phyloP scores from a whole-genome alignment of 148 eudicot genomes.

The Simmondsia chinensis region DNA sequence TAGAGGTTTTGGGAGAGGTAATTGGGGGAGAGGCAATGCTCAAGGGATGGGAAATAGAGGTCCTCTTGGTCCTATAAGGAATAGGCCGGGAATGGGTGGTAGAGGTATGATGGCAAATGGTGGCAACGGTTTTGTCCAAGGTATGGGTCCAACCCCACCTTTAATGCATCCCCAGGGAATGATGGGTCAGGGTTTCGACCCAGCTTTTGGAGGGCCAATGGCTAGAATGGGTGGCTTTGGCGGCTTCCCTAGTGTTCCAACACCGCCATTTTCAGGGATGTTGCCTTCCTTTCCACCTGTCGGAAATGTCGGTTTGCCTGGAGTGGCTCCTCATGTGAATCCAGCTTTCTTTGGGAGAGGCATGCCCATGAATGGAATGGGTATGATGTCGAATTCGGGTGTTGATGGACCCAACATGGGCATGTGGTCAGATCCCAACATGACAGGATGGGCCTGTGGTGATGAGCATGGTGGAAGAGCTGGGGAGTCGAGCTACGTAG shows the following conservation, averaged over 20 bases:
- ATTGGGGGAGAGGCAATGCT: constrained; percentile 67
- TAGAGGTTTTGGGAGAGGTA: constrained; percentile 69
- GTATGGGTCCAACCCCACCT: constrained; percentile 68
- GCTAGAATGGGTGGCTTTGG: constrained; percentile 80
- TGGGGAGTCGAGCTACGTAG: constrained; percentile 80
- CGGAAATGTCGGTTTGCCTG: constrained; percentile 74
- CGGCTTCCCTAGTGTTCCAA: constrained; percentile 62
- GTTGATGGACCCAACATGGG: constrained; percentile 67
- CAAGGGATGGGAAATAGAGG: constrained; percentile 74
- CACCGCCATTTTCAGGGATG: constrained; percentile 76
- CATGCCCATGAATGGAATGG: constrained; percentile 74
- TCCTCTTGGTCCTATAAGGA: constrained; percentile 53
- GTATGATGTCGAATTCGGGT: constrained; percentile 61
- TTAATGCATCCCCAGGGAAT: constrained; percentile 76
- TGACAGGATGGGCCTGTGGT: constrained; percentile 78
- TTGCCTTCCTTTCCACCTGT: constrained; percentile 72
- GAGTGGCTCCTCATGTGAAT: constrained; percentile 93
- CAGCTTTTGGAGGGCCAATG: constrained; percentile 73
- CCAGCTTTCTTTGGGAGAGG: constrained; percentile 87
- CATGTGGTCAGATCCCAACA: constrained; percentile 69
- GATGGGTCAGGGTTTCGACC: constrained; percentile 92
- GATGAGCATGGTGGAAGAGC: constrained; percentile 67
- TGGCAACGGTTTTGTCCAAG: constrained; percentile 65
- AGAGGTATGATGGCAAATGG: constrained; percentile 41
- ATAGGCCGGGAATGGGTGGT: constrained; percentile 35